Conservation (phyloP, 2,329 filamentous ascomycete species). For the Huntiella omanensis region DNA sequence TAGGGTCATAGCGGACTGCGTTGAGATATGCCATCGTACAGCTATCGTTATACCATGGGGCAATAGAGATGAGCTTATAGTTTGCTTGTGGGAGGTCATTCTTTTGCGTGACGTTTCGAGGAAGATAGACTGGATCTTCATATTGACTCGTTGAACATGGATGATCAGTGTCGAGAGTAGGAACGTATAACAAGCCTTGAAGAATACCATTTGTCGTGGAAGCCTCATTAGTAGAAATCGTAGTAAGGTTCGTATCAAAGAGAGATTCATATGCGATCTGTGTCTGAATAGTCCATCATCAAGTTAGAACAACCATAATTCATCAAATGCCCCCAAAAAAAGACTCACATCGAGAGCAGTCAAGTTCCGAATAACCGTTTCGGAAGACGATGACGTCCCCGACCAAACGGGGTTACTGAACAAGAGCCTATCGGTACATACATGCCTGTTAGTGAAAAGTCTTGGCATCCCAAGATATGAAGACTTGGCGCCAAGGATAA, state of each 20-base stretch:
- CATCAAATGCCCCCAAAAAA: background rate
- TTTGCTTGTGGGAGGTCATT: conserved; percentile 48
- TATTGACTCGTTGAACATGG: conserved; percentile 44
- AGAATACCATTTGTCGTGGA: conserved; percentile 41
- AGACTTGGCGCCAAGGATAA: background rate
- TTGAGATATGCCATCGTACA: conserved; percentile 60
- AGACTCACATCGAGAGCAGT: conserved; percentile 34
- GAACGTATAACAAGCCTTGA: conserved; percentile 70
- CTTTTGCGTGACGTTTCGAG: conserved; percentile 54
- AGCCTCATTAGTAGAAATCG: conserved; percentile 51
- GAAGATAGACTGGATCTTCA: conserved; percentile 35
- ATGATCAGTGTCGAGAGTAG: conserved; percentile 39
- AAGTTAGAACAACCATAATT: background rate
- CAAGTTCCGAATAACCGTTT: conserved; percentile 36
- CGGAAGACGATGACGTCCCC: conserved; percentile 29
- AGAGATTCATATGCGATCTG: conserved; percentile 34
- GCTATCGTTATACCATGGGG: conserved; percentile 61
- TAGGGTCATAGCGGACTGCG: conserved; percentile 35
- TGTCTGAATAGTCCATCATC: conserved; percentile 15
- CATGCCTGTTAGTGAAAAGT: background rate
- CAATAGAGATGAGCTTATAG: conserved; percentile 62
- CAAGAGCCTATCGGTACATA: conserved; percentile 26
- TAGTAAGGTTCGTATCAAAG: conserved; percentile 45
- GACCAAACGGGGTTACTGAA: conserved; percentile 40
- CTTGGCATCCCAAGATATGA: background rate